These are phyloP conservation scores for Calcarisporium arbuscula DNA, from an alignment of 2,329 filamentous ascomycete species.

Conservation along the genomic window DNA sequence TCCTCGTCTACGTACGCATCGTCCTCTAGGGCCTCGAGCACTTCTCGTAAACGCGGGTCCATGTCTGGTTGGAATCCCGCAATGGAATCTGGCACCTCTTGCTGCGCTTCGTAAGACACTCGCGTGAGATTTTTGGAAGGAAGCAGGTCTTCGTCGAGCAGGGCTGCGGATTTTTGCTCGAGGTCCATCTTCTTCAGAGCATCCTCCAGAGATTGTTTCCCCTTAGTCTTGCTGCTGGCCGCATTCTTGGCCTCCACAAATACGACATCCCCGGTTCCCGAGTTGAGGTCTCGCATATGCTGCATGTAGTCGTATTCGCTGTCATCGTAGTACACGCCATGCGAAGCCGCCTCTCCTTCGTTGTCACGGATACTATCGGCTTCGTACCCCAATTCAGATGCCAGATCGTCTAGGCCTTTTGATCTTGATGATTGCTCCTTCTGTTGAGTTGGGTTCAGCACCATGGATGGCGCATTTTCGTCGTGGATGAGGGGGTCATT, in stretches of 20 bases:
- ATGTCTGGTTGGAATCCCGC: constrained; percentile 96
- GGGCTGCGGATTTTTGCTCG: constrained; percentile 44
- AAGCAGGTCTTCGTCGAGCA: constrained; percentile 69
- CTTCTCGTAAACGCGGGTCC: constrained; percentile 87
- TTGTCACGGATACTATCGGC: constrained; percentile 67
- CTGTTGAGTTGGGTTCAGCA: constrained; percentile 65
- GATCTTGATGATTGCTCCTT: constrained; percentile 34
- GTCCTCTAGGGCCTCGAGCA: constrained; percentile 88
- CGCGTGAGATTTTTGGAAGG: constrained; percentile 74
- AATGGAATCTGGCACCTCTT: constrained; percentile 85
- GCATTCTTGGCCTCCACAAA: constrained; percentile 70
- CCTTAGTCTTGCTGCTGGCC: constrained; percentile 62
- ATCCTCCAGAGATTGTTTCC: constrained; percentile 76
- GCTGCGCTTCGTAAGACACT: constrained; percentile 83
- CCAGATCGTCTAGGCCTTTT: constrained; percentile 70
- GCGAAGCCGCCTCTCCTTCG: constrained; percentile 90
- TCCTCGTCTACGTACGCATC: constrained; percentile 88
- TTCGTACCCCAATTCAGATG: constrained; percentile 65
- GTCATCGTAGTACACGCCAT: constrained; percentile 94
- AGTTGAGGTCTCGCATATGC: constrained; percentile 83
- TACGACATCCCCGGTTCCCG: constrained; percentile 61
- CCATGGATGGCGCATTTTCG: constrained; percentile 78
- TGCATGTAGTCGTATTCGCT: constrained; percentile 99
- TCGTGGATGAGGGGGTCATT: constrained; percentile 98
- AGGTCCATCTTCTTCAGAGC: constrained; percentile 61